Conservation (phyloP, 164 flowering plant species). For the Nymphaea thermarum region DNA sequence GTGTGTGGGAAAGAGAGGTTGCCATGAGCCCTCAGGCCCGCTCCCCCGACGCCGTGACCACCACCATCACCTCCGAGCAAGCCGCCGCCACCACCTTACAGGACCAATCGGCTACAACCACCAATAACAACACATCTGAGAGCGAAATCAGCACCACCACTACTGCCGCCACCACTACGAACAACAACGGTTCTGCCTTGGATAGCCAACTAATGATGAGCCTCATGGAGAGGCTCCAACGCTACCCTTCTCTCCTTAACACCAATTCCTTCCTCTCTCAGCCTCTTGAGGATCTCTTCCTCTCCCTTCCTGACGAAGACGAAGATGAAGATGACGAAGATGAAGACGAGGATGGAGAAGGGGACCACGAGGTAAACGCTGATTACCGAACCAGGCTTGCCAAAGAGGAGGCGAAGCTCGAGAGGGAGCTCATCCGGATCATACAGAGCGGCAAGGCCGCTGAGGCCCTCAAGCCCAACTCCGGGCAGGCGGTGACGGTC, state of each 20-base stretch:
- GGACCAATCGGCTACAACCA: no score
- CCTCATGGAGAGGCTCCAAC: constrained; percentile 64
- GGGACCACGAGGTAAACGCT: neutral
- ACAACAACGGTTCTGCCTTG: constrained; percentile 5
- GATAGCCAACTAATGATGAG: constrained; percentile 38
- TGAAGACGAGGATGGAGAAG: neutral
- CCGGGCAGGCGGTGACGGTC: constrained; percentile 78
- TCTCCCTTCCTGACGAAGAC: constrained; percentile 23
- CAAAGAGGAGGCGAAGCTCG: constrained; percentile 76
- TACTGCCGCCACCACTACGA: constrained; percentile 2
- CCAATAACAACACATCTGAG: no score
- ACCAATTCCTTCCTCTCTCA: constrained; percentile 29
- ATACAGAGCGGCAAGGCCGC: constrained; percentile 38
- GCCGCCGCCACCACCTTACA: no score
- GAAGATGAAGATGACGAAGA: constrained; percentile 8
- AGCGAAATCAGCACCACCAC: neutral
- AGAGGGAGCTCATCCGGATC: constrained; percentile 44
- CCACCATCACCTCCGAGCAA: neutral
- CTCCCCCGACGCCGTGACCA: neutral
- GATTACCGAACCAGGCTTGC: constrained; percentile 25
- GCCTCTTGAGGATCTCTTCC: constrained; percentile 44
- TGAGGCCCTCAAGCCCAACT: constrained; percentile 70
- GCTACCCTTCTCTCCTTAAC: constrained; percentile 37
- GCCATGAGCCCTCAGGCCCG: neutral
- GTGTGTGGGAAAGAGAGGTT: neutral